Base-by-base conservation (phyloP, 2,329 filamentous ascomycete genomes). In the Xenosphaeropsis pyriputrescens region DNA sequence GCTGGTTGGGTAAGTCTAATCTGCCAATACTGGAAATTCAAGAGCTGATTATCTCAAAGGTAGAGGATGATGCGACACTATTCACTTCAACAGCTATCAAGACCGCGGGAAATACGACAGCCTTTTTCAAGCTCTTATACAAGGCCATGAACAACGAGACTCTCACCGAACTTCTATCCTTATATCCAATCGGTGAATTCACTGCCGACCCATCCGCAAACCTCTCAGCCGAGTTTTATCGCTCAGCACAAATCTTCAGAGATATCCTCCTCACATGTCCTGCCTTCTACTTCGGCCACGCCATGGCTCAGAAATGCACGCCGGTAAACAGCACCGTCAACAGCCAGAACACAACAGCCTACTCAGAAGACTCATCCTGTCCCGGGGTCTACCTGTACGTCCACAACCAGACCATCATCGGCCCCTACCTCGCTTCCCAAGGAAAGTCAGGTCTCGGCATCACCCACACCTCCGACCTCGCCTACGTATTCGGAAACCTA, bases 331-430 rank as follows among this genome's bases (percentile, higher is more conserved):
- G 22, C 22, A 26, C 22, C 8, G 22, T 26, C 22, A 26, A 26
- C 22, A 26, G 22, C 22, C 12, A 11, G 22, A 26, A 26, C 22
- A 9, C 8, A 9, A 26, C 22, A 9, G 22, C 22, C 22, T 26
- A 26, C 8, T 26, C 22, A 26, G 22, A 26, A n/a, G 39, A 43
- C 19, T 42, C 50, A 12, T 53, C 51, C 18, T 57, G 53, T 4
- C 59, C 58, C 41, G 46, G 50, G 4, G 62, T 68, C 4, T 72
- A 64, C 46, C 50, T 70, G 2, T 71, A 65, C 49, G 53, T 63
- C 41, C 67, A 64, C 54, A 73, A 73, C 48, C 67, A 71, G 45
- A 72, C 68, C 0, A 57, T 72, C n/a, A 51, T 70, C 2, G 62
- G 59, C 3, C 55, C 60, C 0, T 57, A 65, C 19, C 47, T 70